Percentiles rank a stretch among this genome's conserved stretches.
Conservation (phyloP, 78 protist species). For the Salpingoeca rosetta region DNA sequence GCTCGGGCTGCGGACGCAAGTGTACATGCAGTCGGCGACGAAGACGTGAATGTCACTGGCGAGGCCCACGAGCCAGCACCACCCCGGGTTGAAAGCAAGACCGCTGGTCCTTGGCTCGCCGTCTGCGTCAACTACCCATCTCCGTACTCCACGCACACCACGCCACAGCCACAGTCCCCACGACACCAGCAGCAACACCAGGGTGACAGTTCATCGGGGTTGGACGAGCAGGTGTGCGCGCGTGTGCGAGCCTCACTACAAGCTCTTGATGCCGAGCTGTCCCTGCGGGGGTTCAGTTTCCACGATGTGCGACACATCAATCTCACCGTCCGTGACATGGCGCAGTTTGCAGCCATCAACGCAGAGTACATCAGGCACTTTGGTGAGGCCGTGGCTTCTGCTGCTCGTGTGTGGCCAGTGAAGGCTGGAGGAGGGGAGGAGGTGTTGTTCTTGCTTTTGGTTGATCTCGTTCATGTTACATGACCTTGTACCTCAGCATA, state of each 20-base stretch:
- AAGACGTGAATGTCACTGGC: background rate
- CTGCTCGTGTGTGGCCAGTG: slow-evolving; percentile 54
- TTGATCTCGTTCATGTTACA: background rate
- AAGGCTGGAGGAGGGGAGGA: background rate
- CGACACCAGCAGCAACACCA: background rate
- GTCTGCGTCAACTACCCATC: too few species aligned
- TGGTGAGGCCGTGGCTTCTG: slow-evolving; percentile 19
- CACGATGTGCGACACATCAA: slow-evolving; percentile 14
- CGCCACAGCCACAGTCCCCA: background rate
- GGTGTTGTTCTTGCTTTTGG: background rate
- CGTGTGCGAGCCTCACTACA: background rate
- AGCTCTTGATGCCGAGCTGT: background rate
- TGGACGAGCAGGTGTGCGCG: too few species aligned
- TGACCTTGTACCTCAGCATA: background rate
- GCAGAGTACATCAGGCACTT: slow-evolving; percentile 32
- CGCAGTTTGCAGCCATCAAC: slow-evolving; percentile 45
- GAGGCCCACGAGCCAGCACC: too few species aligned
- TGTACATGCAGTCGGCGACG: background rate
- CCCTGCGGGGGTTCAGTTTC: background rate
- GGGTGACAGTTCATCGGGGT: too few species aligned
- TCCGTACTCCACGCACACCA: background rate
- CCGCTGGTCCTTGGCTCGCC: background rate
- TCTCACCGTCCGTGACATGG: slow-evolving; percentile 32
- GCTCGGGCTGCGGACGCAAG: background rate
- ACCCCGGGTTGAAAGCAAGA: background rate